phyloP scores from a whole-genome alignment of 192 early-diverging fungal species.

The Gryganskiella cystojenkinii region DNA sequence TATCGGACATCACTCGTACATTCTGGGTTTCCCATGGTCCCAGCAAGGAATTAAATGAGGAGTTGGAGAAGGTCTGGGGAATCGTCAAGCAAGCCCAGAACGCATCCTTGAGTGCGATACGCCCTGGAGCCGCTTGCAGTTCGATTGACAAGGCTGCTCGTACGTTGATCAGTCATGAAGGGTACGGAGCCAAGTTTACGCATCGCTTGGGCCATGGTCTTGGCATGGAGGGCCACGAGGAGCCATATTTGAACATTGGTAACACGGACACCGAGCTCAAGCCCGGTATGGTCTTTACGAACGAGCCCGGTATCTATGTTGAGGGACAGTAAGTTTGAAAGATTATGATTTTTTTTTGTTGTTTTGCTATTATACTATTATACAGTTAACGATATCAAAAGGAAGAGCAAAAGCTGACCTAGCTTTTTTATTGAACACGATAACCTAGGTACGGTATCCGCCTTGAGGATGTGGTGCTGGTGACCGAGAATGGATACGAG shows the following conservation, averaged over 20 bases:
- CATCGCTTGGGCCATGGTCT: constrained; percentile 66
- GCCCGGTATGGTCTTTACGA: constrained; percentile 61
- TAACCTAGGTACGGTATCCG: constrained; percentile 38
- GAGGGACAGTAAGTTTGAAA: constrained; percentile 51
- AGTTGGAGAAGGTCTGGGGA: constrained; percentile 58
- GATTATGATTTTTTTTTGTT: constrained; percentile 35
- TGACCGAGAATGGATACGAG: constrained; percentile 49
- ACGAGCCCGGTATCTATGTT: constrained; percentile 67
- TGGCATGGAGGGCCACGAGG: constrained; percentile 64
- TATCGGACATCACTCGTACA: constrained; percentile 62
- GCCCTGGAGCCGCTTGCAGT: constrained; percentile 42
- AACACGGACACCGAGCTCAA: constrained; percentile 52
- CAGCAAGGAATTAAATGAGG: constrained; percentile 43
- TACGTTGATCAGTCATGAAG: constrained; percentile 41
- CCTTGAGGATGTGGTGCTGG: constrained; percentile 51
- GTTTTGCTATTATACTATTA: neutral
- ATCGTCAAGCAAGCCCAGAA: constrained; percentile 58
- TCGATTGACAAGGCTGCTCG: constrained; percentile 61
- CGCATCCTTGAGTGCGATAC: constrained; percentile 42
- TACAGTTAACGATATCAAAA: too few relatives aligned
- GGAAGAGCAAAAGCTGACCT: too few relatives aligned
- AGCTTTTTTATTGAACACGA: neutral
- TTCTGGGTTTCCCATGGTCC: constrained; percentile 54
- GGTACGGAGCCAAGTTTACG: constrained; percentile 57
- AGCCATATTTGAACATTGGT: constrained; percentile 63